Evolutionary conservation across 805 yeast species (phyloP).

Genomic region (Saccharomycopsis amapae): DNA sequence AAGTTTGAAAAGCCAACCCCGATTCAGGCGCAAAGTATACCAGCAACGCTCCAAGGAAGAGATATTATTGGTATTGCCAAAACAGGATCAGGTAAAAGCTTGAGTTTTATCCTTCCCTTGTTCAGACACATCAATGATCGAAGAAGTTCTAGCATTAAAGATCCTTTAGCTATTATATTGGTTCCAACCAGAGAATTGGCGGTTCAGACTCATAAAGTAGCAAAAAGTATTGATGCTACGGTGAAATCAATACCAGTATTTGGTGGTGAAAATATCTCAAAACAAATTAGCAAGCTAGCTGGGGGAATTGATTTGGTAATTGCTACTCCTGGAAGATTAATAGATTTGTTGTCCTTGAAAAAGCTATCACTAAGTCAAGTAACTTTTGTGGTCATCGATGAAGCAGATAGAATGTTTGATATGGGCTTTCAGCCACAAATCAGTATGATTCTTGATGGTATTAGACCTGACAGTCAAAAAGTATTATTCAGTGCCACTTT

Average conservation of each 20-base stretch:
- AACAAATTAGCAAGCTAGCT: constrained; percentile 10
- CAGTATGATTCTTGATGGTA: constrained; percentile 62
- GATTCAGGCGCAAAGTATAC: constrained; percentile 86
- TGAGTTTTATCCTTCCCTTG: constrained; percentile 80
- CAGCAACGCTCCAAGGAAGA: constrained; percentile 81
- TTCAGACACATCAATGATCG: constrained; percentile 72
- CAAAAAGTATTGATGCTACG: constrained; percentile 47
- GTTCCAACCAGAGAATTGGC: constrained; percentile 95
- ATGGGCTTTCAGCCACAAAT: constrained; percentile 97
- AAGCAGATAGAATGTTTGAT: constrained; percentile 95
- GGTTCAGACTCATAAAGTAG: constrained; percentile 67
- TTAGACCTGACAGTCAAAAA: constrained; percentile 82
- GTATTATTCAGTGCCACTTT: constrained; percentile 93
- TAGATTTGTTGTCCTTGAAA: constrained; percentile 65
- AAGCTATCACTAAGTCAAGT: constrained; percentile 42
- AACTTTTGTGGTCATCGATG: constrained; percentile 85
- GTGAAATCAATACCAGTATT: constrained; percentile 54
- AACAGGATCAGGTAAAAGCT: constrained; percentile 94
- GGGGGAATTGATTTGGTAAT: constrained; percentile 53
- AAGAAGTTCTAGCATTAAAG: constrained; percentile 42
- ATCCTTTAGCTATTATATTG: constrained; percentile 73
- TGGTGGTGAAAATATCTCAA: constrained; percentile 38
- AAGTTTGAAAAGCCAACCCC: constrained; percentile 66
- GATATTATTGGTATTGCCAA: constrained; percentile 93
- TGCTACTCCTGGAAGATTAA: constrained; percentile 93